Base-by-base conservation (phyloP, 768 basidiomycete species). In the Suillus subalutaceus region DNA sequence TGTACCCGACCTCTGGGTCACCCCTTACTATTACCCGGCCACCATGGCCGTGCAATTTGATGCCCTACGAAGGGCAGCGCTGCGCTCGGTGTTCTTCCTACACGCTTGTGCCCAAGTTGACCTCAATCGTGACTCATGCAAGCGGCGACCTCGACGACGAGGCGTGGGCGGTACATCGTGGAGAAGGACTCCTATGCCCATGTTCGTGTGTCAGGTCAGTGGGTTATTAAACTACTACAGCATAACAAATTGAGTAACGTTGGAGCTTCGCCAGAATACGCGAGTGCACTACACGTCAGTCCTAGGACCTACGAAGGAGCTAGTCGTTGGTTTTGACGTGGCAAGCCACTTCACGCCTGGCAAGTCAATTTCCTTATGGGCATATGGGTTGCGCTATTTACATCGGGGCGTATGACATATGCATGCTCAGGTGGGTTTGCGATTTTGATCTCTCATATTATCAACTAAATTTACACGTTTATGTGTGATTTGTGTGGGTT, bases 391-490 rank as follows among this genome's bases (percentile, higher is more conserved):
- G 61, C 41, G 16, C 40, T 23, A 38, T 23, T 43, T 43, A 18
- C 41, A n/a, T 15, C 40, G 13, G 61, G 44, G 23, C 13, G 60
- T 46, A 62, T 62, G 61, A 48, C 30, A 55, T 35, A 35, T 55
- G 30, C 53, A 32, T 55, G 53, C 10, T 55, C 18, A 32, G 32
- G 32, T 55, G 53, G 32, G 30, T 55, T 32, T 32, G 18, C 2
- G 18, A 8, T 53, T 30, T 52, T 52, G 50, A 16, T 52, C 50
- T 48, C 90, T 26, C 96, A 99, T 79, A 97, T 99, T 73, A 82
- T 91, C 71, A 86, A 88, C 62, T 96, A 99, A 83, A 98, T 98
- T 78, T 97, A 96, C 65, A 97, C 96, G 96, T 97, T 96, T 84
- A 26, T 26, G 94, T 91, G 88, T 94, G 76, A 32, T 32, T 32